These are phyloP conservation scores for Cyclotella baltica DNA, from an alignment of 108 stramenopile species.

Conservation along the genomic window DNA sequence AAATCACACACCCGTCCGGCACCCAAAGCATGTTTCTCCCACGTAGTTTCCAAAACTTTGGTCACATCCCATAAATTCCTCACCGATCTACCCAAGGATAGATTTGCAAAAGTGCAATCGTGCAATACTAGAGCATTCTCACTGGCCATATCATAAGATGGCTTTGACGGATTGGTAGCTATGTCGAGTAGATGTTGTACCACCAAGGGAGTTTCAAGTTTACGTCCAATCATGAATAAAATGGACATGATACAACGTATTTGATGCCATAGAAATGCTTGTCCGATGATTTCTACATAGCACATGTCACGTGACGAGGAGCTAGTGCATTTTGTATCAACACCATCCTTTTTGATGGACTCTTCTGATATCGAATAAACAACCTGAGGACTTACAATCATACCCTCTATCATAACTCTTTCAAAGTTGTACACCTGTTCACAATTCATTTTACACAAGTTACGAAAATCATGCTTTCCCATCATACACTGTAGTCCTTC, in stretches of 20 bases:
- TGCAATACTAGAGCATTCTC: constrained; percentile 94
- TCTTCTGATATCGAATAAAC: constrained; percentile 25
- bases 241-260: constrained; percentile 96
- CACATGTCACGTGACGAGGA: constrained; percentile 56
- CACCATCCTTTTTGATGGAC: not conserved
- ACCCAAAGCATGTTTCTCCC: constrained; percentile 76
- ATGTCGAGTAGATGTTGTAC: constrained; percentile 89
- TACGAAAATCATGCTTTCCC: constrained; percentile 97
- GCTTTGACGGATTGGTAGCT: constrained; percentile 87
- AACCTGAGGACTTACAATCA: constrained; percentile 49
- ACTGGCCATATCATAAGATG: constrained; percentile 90
- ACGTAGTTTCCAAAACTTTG: constrained; percentile 72
- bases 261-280: constrained; percentile 99
- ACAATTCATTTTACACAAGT: constrained; percentile 98
- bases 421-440: constrained; percentile 93
- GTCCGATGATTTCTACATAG: constrained; percentile 89
- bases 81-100: constrained; percentile 74
- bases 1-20: constrained; percentile 74
- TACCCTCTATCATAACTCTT: constrained; percentile 68
- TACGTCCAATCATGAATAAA: constrained; percentile 90
- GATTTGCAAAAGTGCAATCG: constrained; percentile 82
- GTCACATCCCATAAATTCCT: constrained; percentile 76
- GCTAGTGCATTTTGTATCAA: not conserved
- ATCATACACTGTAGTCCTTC: constrained; percentile 73
- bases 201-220: constrained; percentile 84